phyloP scores from a whole-genome alignment of 768 basidiomycete species.

The Mycena metata region DNA sequence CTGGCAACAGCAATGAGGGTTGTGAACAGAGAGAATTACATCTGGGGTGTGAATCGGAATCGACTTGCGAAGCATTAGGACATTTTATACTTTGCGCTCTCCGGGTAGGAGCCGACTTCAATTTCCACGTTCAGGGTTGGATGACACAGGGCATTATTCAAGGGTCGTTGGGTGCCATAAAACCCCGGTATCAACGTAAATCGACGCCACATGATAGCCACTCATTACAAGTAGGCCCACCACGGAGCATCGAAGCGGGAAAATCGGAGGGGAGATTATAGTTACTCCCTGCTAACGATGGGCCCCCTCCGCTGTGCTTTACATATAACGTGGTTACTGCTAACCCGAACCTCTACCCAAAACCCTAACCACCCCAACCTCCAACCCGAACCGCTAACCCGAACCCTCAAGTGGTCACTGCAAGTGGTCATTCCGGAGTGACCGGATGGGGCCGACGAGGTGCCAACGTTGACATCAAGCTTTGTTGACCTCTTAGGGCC shows the following conservation, averaged over 20 bases:
- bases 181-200: too few species aligned
- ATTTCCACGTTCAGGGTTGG: background rate
- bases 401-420: background rate
- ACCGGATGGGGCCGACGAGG: background rate
- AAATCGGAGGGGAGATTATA: constrained; percentile 3
- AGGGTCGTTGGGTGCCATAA: constrained; percentile 3
- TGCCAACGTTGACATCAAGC: background rate
- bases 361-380: too few species aligned
- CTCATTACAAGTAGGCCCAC: too few species aligned
- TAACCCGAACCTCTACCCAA: too few species aligned
- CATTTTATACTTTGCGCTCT: too few species aligned
- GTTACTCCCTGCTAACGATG: background rate
- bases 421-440: background rate
- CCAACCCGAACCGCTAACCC: too few species aligned
- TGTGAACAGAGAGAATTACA: too few species aligned
- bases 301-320: background rate
- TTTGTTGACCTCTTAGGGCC: background rate
- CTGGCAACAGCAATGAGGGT: too few species aligned
- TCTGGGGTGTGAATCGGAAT: too few species aligned
- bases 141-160: background rate
- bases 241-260: too few species aligned
- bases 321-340: background rate
- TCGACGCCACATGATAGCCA: too few species aligned
- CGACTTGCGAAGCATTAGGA: too few species aligned
- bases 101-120: background rate